These are phyloP conservation scores for Verticillium isaacii DNA, from an alignment of 2,329 filamentous ascomycete species.

Conservation along the genomic window DNA sequence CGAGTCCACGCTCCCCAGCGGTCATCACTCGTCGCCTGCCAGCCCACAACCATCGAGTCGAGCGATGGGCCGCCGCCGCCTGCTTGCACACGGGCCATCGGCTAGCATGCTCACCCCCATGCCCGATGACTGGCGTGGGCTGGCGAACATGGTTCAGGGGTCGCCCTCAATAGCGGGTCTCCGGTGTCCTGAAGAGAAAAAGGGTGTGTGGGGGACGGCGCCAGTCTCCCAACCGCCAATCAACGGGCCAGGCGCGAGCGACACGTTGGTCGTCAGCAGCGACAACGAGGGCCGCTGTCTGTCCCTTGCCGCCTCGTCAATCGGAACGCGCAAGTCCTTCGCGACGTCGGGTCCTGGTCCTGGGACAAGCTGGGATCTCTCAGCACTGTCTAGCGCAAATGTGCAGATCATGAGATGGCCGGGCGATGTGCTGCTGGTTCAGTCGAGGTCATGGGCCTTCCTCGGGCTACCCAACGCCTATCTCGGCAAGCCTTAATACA, in stretches of 20 bases:
- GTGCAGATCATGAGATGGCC: not conserved
- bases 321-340: not conserved
- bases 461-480: not conserved
- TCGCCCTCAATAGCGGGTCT: not conserved
- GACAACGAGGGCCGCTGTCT: not conserved
- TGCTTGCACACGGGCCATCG: not conserved
- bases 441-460: too few species aligned
- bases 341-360: not conserved
- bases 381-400: not conserved
- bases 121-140: not conserved
- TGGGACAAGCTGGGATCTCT: not conserved
- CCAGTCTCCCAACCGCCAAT: not conserved
- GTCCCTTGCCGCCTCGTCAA: not conserved
- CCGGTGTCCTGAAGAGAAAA: constrained; percentile 5
- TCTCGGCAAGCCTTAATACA: not conserved
- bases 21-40: not conserved
- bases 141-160: not conserved
- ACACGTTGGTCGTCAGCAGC: not conserved
- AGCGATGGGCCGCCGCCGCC: not conserved
- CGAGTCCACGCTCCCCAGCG: not conserved
- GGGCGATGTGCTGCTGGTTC: too few species aligned
- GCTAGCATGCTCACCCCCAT: not conserved
- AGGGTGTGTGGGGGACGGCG: constrained; percentile 1
- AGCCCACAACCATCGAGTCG: not conserved
- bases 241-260: not conserved